Evolutionary conservation across 2,329 filamentous ascomycete genomes (phyloP).

Genomic region (Fusarium foetens): DNA sequence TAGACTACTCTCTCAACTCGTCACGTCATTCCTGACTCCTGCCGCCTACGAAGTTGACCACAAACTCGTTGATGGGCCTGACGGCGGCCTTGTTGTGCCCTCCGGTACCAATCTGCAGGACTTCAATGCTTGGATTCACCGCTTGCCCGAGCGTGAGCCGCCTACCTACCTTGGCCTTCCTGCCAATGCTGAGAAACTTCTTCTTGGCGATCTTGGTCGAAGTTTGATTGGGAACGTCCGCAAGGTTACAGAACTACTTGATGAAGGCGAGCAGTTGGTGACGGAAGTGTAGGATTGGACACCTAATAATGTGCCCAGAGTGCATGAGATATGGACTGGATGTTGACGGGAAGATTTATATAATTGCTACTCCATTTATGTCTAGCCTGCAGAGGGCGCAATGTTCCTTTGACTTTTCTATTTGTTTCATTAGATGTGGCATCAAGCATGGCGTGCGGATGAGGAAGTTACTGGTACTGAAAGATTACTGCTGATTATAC

Average conservation of each 20-base stretch:
- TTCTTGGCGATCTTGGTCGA: conserved; percentile 87
- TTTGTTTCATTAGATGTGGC: conserved; percentile 17
- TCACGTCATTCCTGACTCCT: conserved; percentile 82
- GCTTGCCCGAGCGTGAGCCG: conserved; percentile 92
- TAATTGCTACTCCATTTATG: neutral
- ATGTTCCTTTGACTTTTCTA: conserved; percentile 1
- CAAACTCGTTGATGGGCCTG: conserved; percentile 78
- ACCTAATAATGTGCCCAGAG: neutral
- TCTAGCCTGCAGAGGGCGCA: conserved; percentile 4
- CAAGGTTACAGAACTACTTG: conserved; percentile 85
- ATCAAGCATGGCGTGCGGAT: conserved; percentile 24
- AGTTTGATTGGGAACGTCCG: conserved; percentile 86
- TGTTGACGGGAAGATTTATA: neutral
- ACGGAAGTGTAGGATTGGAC: conserved; percentile 61
- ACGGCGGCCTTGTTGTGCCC: conserved; percentile 77
- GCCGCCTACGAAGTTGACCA: conserved; percentile 93
- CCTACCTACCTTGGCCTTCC: conserved; percentile 94
- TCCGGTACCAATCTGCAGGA: conserved; percentile 83
- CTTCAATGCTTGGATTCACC: conserved; percentile 91
- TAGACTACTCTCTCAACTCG: conserved; percentile 75
- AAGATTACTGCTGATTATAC: conserved; percentile 37
- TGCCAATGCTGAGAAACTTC: conserved; percentile 93
- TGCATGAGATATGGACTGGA: neutral
- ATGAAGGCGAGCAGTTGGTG: conserved; percentile 94
- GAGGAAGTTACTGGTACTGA: conserved; percentile 1